These are phyloP conservation scores for Amanita jacksonii DNA, from an alignment of 768 basidiomycete species.

Conservation along the genomic window DNA sequence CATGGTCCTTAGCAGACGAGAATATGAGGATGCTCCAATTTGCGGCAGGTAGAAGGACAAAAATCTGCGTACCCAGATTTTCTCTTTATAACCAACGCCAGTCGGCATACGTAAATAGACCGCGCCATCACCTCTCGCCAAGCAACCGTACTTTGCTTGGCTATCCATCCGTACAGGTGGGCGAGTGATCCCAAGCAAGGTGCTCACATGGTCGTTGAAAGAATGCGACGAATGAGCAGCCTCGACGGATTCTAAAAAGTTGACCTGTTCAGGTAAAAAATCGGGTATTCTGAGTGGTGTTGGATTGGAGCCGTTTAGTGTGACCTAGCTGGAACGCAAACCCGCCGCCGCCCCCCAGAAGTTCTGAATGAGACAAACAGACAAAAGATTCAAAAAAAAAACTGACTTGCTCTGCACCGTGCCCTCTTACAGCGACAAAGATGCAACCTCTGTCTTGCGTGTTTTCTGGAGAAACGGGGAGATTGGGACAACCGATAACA, in stretches of 20 bases:
- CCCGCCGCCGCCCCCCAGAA: too few species aligned
- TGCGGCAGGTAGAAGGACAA: not conserved
- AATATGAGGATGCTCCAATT: not conserved
- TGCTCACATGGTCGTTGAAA: conserved; percentile 67
- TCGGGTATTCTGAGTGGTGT: conserved; percentile 44
- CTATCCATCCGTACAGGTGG: conserved; percentile 83
- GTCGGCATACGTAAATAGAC: conserved; percentile 77
- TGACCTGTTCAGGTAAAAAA: conserved; percentile 37
- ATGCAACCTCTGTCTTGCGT: conserved; percentile 67
- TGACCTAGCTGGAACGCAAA: conserved; percentile 32
- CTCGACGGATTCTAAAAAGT: conserved; percentile 89
- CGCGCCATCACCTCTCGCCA: conserved; percentile 80
- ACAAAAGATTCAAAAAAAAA: not conserved
- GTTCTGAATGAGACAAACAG: not conserved
- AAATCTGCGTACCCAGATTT: conserved; percentile 90
- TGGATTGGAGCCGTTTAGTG: conserved; percentile 41
- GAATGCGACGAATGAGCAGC: conserved; percentile 86
- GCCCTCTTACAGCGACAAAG: conserved; percentile 80
- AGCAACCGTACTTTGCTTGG: conserved; percentile 89
- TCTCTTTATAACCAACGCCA: conserved; percentile 74
- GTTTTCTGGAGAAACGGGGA: conserved; percentile 45
- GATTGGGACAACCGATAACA: conserved; percentile 89
- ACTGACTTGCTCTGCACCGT: conserved; percentile 68
- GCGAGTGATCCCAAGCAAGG: conserved; percentile 53
- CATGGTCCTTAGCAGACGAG: conserved; percentile 63